Evolutionary conservation across 140 eudicot species (phyloP), one percentile per base, ranked within the genome.

Genomic region (Erigeron philadelphicus): DNA sequence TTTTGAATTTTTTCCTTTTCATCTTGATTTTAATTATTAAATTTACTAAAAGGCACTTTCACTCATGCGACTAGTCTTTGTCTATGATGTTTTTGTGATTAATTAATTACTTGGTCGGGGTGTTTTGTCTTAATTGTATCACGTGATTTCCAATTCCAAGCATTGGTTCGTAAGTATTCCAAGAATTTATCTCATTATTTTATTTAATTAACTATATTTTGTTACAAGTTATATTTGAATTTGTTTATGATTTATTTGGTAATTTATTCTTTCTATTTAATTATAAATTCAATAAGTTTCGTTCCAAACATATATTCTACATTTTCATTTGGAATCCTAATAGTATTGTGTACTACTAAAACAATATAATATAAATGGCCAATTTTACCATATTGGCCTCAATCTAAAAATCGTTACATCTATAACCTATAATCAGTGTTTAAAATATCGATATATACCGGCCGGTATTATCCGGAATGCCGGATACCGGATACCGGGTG

Each of bases 51-150:
- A 17, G 61, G 56, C 64, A 77, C 72, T 18, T 77, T 38, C 47
- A 71, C 73, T 77, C 81, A 64, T 65, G 81, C 81, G 54, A 64
- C 81, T 31, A 57, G 70, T 74, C 71, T 53, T 52, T 61, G 70
- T 69, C 11, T 64, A 31, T 77, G 77, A 77, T 77, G 81, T 71
- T 71, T 77, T 76, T 64, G 68, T 79, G 69, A 76, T 87, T 84
- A 81, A 81, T 77, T 84, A 88, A 85, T 79, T 75, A 83, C 88
- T 84, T 81, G 95, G 98, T 92, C 95, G 96, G 96, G 90, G 83
- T 84, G 88, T 82, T 91, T 89, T 88, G 95, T 91, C 92, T 88
- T 91, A 88, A 92, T 84, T 95, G 98, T 84, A 78, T 86, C 98
- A 92, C 96, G 96, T 92, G 96, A 80, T 84, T 82, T 87, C 88